Base-by-base conservation (phyloP, 2,329 filamentous ascomycete genomes). In the Colletotrichum spaethianum region DNA sequence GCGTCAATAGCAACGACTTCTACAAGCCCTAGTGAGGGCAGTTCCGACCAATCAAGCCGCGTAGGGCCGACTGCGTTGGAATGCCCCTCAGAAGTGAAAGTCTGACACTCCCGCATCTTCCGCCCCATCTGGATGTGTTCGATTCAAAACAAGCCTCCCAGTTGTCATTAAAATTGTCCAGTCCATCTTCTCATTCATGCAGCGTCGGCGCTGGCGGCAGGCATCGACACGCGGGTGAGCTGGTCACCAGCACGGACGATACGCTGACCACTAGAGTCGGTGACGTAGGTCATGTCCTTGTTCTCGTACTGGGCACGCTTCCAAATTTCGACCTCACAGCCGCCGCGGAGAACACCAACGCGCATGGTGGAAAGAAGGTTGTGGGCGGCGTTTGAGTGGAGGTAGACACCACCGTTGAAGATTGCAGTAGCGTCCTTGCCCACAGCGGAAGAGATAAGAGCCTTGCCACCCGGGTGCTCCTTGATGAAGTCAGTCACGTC, bases 321-420 rank as follows among this genome's bases (percentile, higher is more conserved):
- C 94, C 94, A 97, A 83, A 96, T 95, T 87, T 97, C 94, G 36
- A 97, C 94, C 82, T 96, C 94, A 81, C 93, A 94, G 53, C 94
- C 94, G 75, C 94, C 94, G 63, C 93, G 93, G 75, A 97, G 92
- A 60, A 97, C 94, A 82, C 93, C 94, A 18, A 96, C 92, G 76
- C 94, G 90, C 93, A 96, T 96, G 76, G 93, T 96, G 9, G 93
- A 95, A 74, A 97, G 88, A 73, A 96, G 84, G 85, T 97, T 97
- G 88, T 97, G 94, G 44, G 94, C 94, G 67, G 93, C 94, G 84
- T 97, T 97, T 81, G 92, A 94, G 87, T 97, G 94, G 82, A 93
- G 90, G 86, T 97, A 97, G 74, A 97, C 93, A 84, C 94, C 94
- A 75, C 94, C 94, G 83, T 97, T 97, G 90, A 97, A 97, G 84